Percentiles rank a stretch among this genome's conserved stretches.
These are phyloP conservation scores for Candida coleopterorum DNA, from an alignment of 805 yeast genomes.

Conservation along the genomic window DNA sequence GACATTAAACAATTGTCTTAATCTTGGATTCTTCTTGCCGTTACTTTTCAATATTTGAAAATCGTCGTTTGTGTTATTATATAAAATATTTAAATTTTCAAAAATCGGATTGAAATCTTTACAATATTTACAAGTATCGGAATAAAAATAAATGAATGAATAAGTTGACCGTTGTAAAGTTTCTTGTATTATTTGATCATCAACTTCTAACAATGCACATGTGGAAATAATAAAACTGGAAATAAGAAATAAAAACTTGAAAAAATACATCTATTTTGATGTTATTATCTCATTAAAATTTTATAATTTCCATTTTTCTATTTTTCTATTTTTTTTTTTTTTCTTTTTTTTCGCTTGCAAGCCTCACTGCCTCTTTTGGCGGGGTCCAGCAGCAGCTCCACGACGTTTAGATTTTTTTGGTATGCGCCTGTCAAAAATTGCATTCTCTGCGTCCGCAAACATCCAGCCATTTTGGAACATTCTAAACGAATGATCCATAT, in stretches of 20 bases:
- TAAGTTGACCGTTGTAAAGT: constrained; percentile 20
- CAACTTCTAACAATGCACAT: constrained; percentile 9
- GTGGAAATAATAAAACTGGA: background rate
- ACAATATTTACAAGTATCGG: constrained; percentile 34
- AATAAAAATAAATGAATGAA: constrained; percentile 45
- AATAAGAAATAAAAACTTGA: background rate
- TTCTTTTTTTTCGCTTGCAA: too few species aligned
- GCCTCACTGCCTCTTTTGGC: too few species aligned
- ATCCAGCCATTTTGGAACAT: too few species aligned
- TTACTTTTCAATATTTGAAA: constrained; percentile 32
- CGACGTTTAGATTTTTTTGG: too few species aligned
- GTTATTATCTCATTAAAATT: too few species aligned
- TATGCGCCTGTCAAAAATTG: too few species aligned
- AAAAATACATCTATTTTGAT: too few species aligned
- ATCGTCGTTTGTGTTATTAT: constrained; percentile 28
- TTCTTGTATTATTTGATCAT: constrained; percentile 11
- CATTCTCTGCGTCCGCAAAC: too few species aligned
- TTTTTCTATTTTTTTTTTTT: too few species aligned
- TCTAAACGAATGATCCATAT: too few species aligned
- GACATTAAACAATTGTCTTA: constrained; percentile 37
- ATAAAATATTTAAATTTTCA: constrained; percentile 39
- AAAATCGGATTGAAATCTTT: constrained; percentile 27
- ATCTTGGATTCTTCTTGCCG: constrained; percentile 22
- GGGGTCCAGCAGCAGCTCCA: too few species aligned
- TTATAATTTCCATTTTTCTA: too few species aligned